Conservation (phyloP, 2,329 filamentous ascomycete species). For the Graphiopsis chlorocephala region DNA sequence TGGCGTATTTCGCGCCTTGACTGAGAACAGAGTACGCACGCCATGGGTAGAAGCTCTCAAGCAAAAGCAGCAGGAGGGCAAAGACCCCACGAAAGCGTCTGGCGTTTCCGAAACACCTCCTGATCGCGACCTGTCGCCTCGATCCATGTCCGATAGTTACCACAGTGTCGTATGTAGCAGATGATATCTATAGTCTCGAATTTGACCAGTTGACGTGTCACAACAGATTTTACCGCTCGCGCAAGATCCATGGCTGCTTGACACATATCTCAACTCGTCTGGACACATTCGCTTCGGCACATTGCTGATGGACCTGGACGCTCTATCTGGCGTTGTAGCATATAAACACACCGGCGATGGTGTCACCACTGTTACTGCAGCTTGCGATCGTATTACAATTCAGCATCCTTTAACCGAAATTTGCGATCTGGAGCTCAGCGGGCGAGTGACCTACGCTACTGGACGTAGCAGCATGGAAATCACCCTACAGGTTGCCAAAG, state of each 20-base stretch:
- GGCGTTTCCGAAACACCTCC: constrained; percentile 36
- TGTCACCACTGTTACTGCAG: constrained; percentile 63
- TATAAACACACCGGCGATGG: constrained; percentile 68
- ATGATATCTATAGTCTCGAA: not conserved
- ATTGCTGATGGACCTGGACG: constrained; percentile 77
- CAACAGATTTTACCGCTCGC: constrained; percentile 62
- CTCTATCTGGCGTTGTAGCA: constrained; percentile 71
- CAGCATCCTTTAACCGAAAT: constrained; percentile 72
- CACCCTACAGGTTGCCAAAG: constrained; percentile 69
- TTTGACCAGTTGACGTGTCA: not conserved
- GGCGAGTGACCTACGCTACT: constrained; percentile 67
- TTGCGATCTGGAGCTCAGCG: constrained; percentile 72
- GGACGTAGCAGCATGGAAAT: constrained; percentile 72
- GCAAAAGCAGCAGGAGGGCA: constrained; percentile 45
- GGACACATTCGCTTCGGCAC: constrained; percentile 73
- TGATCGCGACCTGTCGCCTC: constrained; percentile 60
- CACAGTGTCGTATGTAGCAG: constrained; percentile 58
- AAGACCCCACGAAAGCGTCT: constrained; percentile 32
- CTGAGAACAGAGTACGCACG: constrained; percentile 59
- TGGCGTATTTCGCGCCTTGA: constrained; percentile 60
- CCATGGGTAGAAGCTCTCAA: constrained; percentile 67
- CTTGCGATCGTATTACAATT: constrained; percentile 64
- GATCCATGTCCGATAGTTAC: constrained; percentile 69
- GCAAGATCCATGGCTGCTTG: constrained; percentile 72
- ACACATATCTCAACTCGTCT: constrained; percentile 73